Evolutionary conservation across 345 rosid genomes (phyloP), one percentile per base, ranked within the genome.

Genomic region (Euclidium syriacum): DNA sequence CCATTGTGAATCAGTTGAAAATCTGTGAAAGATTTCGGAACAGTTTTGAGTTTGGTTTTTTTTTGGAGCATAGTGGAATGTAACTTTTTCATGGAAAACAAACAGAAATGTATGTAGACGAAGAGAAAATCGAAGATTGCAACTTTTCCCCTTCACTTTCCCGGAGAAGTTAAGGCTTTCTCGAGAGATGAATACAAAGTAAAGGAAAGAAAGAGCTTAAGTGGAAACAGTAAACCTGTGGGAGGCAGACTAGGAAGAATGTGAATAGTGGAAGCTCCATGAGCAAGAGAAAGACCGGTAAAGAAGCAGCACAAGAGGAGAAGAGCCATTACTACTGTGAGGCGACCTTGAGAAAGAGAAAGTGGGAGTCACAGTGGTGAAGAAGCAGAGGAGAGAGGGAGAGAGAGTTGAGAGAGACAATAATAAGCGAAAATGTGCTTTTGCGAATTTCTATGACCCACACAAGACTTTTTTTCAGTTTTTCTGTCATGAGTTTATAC

Each of bases 181-280:
- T 35, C n/a, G 49, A 52, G 49, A 59, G 12, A 38, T 15, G 12
- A 38, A 38, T 10, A 35, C 3, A 38, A 42, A 40, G 18, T 29
- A 22, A 26, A 58, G 40, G 15, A 39, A 49, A 32, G 42, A 52
- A 40, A 41, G 61, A 29, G 30, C n/a, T 40, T 8, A 55, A 47
- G 32, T 15, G 25, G 24, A 54, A 46, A 57, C 44, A 65, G n/a
- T 26, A 68, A 67, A 84, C 96, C 95, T 60, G 84, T 53, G 46
- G 84, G 65, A n/a, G 80, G 78, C 46, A 61, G 82, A 15, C 79
- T 59, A 43, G 59, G 68, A 64, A 75, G 24, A 29, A 78, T 54
- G 71, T 52, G 77, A 52, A 74, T 69, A 46, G 58, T 58, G 16
- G 83, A 47, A 65, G 68, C 74, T 60, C 73, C 88, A 78, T 64